Evolutionary conservation across 2,329 filamentous ascomycete genomes (phyloP), one percentile per base, ranked within the genome.

Genomic region (Aspergillus quadrilineatus): DNA sequence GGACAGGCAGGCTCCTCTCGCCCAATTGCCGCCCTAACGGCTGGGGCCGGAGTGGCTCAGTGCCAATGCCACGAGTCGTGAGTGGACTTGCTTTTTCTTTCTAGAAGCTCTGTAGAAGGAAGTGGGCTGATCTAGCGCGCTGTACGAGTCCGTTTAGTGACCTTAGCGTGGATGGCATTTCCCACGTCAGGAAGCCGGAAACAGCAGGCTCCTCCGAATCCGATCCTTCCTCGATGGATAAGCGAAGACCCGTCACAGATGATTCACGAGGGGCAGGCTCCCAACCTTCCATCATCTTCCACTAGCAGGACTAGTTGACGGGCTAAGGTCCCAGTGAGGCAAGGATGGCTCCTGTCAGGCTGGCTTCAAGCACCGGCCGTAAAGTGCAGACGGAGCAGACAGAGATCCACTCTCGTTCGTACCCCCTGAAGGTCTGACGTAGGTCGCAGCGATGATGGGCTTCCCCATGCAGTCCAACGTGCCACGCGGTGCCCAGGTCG

Each of bases 81-180:
- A 12, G 44, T 47, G 50, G n/a, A 39, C 12, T 47, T 17, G 12
- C 29, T 9, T 15, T 43, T 30, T 43, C 44, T 53, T 53, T 53
- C 50, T 53, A 53, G 50, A 65, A 65, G 63, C 53, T 55, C 57
- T 51, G 14, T 54, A 51, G 63, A 65, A 63, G 50, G 56, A 56
- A 44, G 61, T 58, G 57, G 56, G 53, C 52, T 52, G 43, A 48
- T 53, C 62, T 64, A 60, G 62, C 62, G 50, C 42, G 30, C 34
- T 57, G 56, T 48, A 53, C 45, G 60, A 57, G 44, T 54, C 61
- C 60, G 56, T 56, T 63, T 62, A 60, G 28, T 53, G 57, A 55
- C 56, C 58, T 49, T 62, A 53, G 62, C 52, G 50, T 53, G 50
- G 50, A 53, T 32, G 42, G 32, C 22, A 41, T 30, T 41, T 47